Evolutionary conservation across 495 filamentous ascomycete species (phyloP).

Genomic region (Penicillium manginii): DNA sequence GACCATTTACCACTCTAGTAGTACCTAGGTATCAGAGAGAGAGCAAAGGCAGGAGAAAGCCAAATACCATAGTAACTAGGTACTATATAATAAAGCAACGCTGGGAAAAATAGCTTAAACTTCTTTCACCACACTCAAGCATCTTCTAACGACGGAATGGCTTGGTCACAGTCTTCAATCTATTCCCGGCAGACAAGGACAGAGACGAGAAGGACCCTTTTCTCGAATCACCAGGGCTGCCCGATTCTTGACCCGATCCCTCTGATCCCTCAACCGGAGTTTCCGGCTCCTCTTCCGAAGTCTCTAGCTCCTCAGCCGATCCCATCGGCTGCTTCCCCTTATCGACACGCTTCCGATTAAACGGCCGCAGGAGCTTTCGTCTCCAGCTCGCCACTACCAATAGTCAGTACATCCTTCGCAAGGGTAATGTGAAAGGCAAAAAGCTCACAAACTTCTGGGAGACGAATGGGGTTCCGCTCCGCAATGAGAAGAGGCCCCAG

Average conservation of each 20-base stretch:
- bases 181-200: not conserved
- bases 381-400: not conserved
- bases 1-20: too few species aligned
- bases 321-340: not conserved
- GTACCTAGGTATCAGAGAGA: too few species aligned
- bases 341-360: not conserved
- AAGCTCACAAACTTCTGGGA: slow-evolving; percentile 2
- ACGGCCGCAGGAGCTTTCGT: not conserved
- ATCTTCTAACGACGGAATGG: not conserved
- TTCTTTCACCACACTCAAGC: not conserved
- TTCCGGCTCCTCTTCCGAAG: not conserved
- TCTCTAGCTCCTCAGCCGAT: not conserved
- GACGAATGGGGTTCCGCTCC: not conserved
- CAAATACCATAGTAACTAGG: too few species aligned
- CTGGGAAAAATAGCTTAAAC: not conserved
- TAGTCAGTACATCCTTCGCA: not conserved
- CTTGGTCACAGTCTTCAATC: not conserved
- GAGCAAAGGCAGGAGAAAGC: too few species aligned
- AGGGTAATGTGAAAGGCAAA: not conserved
- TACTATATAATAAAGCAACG: not conserved
- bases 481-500: not conserved
- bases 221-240: too few species aligned
- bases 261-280: not conserved
- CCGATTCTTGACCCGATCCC: too few species aligned
- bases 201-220: too few species aligned